Percentiles rank a stretch among this genome's conserved stretches.
Evolutionary conservation across 441 rosid species (phyloP).

Genomic region (Erysimum pusillum): DNA sequence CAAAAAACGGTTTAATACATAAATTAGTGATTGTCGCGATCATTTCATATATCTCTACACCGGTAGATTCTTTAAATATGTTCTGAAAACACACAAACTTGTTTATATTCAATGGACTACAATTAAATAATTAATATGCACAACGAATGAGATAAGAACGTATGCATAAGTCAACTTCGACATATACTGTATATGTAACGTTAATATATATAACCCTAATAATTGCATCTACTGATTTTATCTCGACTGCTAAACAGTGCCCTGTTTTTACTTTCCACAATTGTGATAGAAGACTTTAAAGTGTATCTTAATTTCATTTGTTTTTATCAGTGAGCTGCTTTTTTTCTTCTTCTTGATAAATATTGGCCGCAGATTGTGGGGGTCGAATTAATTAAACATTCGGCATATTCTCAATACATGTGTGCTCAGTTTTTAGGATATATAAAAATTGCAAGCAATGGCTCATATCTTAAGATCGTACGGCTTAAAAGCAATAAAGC

Average conservation of each 20-base stretch:
- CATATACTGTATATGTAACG: no score
- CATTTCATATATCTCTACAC: conserved; percentile 9
- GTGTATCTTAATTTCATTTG: not conserved
- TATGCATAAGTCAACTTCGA: conserved; percentile 26
- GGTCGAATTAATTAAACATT: conserved; percentile 11
- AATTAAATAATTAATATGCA: not conserved
- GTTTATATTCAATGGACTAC: conserved; percentile 25
- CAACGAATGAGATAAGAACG: conserved; percentile 17
- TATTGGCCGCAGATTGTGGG: conserved; percentile 44
- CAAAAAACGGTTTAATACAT: not conserved
- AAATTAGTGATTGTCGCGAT: not conserved
- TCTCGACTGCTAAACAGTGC: conserved; percentile 16
- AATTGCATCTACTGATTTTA: not conserved
- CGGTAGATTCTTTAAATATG: not conserved
- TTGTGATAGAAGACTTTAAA: not conserved
- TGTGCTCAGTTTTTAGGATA: conserved; percentile 2
- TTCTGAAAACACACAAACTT: not conserved
- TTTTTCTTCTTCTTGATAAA: conserved; percentile 9
- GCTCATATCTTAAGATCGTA: conserved; percentile 32
- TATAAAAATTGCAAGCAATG: conserved; percentile 22
- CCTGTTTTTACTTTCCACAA: not conserved
- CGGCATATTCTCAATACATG: conserved; percentile 28
- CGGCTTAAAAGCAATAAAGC: conserved; percentile 18
- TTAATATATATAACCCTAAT: no score
- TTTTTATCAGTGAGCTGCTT: not conserved